These are phyloP conservation scores for Metschnikowia kunwiensis DNA, from an alignment of 805 yeast species.

Conservation along the genomic window DNA sequence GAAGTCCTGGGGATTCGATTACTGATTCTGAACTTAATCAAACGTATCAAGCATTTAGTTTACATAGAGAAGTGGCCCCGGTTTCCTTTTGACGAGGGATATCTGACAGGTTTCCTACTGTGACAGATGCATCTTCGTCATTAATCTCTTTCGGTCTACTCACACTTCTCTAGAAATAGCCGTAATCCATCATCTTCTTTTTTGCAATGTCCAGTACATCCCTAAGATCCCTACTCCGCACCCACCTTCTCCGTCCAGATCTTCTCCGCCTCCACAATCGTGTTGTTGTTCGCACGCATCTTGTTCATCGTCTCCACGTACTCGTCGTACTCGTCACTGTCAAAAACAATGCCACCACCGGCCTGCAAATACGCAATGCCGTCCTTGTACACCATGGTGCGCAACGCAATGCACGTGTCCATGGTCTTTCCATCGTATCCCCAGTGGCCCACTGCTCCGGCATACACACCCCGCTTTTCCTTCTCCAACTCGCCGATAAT, in stretches of 20 bases:
- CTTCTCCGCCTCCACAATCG: slow-evolving; percentile 90
- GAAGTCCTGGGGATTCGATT: too few species aligned
- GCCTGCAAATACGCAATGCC: slow-evolving; percentile 93
- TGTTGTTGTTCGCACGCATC: slow-evolving; percentile 88
- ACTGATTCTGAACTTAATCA: too few species aligned
- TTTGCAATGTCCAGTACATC: not conserved
- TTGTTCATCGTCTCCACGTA: slow-evolving; percentile 96
- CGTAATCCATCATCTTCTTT: too few species aligned
- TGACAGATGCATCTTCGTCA: too few species aligned
- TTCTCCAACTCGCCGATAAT: slow-evolving; percentile 83
- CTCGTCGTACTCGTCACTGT: slow-evolving; percentile 93
- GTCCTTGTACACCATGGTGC: slow-evolving; percentile 95
- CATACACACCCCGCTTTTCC: slow-evolving; percentile 94
- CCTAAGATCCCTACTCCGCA: not conserved
- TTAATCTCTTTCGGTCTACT: too few species aligned
- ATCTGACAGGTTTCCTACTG: too few species aligned
- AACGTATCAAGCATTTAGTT: too few species aligned
- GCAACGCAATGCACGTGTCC: slow-evolving; percentile 96
- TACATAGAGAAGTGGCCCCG: too few species aligned
- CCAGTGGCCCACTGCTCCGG: slow-evolving; percentile 99
- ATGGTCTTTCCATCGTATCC: slow-evolving; percentile 90
- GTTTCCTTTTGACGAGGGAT: too few species aligned
- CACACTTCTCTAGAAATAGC: too few species aligned
- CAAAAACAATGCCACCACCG: slow-evolving; percentile 97
- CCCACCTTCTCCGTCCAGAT: slow-evolving; percentile 54